phyloP scores from a whole-genome alignment of 2,329 filamentous ascomycete species.

The Stagonosporopsis tanaceti region DNA sequence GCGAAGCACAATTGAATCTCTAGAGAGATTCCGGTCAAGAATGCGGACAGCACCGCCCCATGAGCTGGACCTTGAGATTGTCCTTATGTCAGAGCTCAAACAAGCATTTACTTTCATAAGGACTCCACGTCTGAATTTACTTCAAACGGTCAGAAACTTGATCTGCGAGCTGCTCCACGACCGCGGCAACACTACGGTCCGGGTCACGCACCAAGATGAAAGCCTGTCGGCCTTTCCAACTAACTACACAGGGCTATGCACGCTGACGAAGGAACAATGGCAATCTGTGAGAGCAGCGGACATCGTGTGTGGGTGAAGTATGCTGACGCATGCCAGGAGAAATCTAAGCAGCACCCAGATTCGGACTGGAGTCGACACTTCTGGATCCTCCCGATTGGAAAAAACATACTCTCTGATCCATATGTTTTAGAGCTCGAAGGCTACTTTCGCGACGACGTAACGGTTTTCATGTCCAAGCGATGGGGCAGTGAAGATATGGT shows the following conservation, averaged over 20 bases:
- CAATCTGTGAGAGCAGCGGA: constrained; percentile 21
- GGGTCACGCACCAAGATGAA: constrained; percentile 31
- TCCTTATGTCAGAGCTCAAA: constrained; percentile 28
- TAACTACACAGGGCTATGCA: constrained; percentile 24
- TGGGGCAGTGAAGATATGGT: constrained; percentile 6
- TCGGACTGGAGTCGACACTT: constrained; percentile 11
- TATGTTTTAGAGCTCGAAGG: background rate
- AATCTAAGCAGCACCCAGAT: background rate
- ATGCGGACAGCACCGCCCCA: background rate
- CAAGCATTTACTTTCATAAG: too few species aligned
- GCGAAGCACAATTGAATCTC: constrained; percentile 5
- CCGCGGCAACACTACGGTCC: constrained; percentile 19
- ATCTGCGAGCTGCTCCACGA: constrained; percentile 33
- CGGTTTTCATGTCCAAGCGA: background rate
- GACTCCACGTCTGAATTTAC: constrained; percentile 14
- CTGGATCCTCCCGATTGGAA: constrained; percentile 4
- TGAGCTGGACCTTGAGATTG: constrained; percentile 28
- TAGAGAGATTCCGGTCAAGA: constrained; percentile 1
- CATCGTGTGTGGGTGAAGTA: background rate
- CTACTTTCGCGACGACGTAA: background rate
- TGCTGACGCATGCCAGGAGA: constrained; percentile 6
- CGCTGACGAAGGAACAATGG: constrained; percentile 31
- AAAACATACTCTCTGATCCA: background rate
- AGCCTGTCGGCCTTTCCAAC: constrained; percentile 25
- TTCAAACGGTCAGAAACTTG: constrained; percentile 27